Conservation (phyloP, 441 rosid genomes). For the Populus tomentosa region DNA sequence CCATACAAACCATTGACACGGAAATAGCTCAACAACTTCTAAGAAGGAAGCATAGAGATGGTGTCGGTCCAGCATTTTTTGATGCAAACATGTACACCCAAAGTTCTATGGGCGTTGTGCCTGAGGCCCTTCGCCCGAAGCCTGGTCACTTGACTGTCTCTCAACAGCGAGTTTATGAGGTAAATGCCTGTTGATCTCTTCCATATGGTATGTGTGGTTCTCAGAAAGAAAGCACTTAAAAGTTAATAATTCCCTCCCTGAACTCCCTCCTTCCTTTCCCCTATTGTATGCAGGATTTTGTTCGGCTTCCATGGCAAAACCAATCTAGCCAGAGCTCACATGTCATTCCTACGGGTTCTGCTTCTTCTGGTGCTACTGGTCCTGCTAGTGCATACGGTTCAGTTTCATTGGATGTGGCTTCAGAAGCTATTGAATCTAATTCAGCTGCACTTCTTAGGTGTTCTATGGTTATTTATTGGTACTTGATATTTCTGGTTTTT, state of each 20-base stretch:
- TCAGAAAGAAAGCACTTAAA: slow-evolving; percentile 14
- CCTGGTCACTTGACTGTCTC: slow-evolving; percentile 88
- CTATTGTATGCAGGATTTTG: slow-evolving; percentile 67
- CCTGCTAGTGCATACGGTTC: slow-evolving; percentile 50
- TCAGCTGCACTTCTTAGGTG: slow-evolving; percentile 64
- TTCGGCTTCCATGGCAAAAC: slow-evolving; percentile 96
- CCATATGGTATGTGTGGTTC: not conserved
- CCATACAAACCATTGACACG: slow-evolving; percentile 33
- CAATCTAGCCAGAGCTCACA: slow-evolving; percentile 74
- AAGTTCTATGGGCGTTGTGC: slow-evolving; percentile 71
- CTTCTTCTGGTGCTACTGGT: slow-evolving; percentile 52
- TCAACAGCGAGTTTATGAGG: slow-evolving; percentile 99
- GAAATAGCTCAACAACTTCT: slow-evolving; percentile 67
- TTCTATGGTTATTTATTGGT: slow-evolving; percentile 4
- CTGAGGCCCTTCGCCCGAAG: slow-evolving; percentile 94
- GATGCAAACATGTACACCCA: slow-evolving; percentile 78
- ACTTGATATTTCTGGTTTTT: not conserved
- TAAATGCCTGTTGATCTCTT: slow-evolving; percentile 21
- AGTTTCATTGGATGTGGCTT: slow-evolving; percentile 51
- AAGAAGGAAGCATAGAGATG: slow-evolving; percentile 91
- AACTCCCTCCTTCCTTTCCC: not conserved
- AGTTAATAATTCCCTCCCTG: not conserved
- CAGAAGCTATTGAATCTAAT: slow-evolving; percentile 59
- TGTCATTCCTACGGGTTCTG: slow-evolving; percentile 44
- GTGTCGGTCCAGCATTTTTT: slow-evolving; percentile 63